Base-by-base conservation (phyloP, 768 basidiomycete species). In the Tylopilus felleus region DNA sequence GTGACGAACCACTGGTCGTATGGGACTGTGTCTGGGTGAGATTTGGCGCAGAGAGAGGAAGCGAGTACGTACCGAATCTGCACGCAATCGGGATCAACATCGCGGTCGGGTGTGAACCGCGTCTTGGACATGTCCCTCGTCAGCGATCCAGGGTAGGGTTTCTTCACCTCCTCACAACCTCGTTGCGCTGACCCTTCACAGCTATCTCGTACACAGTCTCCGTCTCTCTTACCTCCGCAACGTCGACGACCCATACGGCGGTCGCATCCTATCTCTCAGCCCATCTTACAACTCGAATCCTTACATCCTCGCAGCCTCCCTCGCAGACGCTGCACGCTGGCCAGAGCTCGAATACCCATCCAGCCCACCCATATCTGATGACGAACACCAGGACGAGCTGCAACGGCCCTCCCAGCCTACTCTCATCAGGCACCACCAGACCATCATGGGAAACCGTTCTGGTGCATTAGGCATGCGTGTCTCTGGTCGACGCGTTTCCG, bases 171-270 rank as follows among this genome's bases (percentile, higher is more conserved):
- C 21, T 22, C 39, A 12, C 2, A 7, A 1, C 8, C 8, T 3
- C 5, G 9, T 22, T 10, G n/a, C n/a, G 38, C 39, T 40, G 21
- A 40, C 39, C 21, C 10, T 16, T 25, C 27, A 5, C 51, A 86
- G 85, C 43, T 83, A 85, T 66, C 77, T 96, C 35, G 88, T 95
- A 8, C 95, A 97, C 67, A 83, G 81, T 59, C 76, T 97, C 6
- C 86, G 94, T 6, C 75, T 98, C 25, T 83, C 87, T 13, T 93
- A 94, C 66, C 77, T 98, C n/a, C 88, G 93, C 56, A 83, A 87
- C 60, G 84, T 93, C 38, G 88, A 93, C 53, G 94, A 97, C 64
- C 85, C 87, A 1, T 91, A 94, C 64, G 89, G 89, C 14, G 73
- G 85, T 0, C 82, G 92, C 28, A 77, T 96, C 64, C 85, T 97